Base-by-base conservation (phyloP, 805 yeast genomes). In the Candida stauntonica region DNA sequence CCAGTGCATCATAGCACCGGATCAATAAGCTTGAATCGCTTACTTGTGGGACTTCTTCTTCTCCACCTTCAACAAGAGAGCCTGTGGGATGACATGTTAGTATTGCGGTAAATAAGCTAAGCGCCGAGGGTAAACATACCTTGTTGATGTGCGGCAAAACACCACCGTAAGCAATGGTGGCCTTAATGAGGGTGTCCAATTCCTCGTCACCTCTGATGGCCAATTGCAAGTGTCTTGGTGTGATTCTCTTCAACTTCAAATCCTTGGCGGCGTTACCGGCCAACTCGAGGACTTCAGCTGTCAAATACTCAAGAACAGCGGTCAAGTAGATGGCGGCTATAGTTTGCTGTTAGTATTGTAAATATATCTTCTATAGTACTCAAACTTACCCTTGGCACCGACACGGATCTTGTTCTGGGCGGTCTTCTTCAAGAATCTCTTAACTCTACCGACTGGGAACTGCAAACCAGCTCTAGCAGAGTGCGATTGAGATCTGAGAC, bases 251-350 rank as follows among this genome's bases (percentile, higher is more conserved):
- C 53, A 87, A 93, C 64, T 86, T 86, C 63, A 87, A 73, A 60
- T 91, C 97, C 65, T 91, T 88, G 32, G 98, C 97, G 26, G 98
- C 98, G 63, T 91, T 91, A 67, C 98, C 97, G 42, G 98, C 97
- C 75, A 91, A 74, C 72, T 91, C 98, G 57, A 91, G 75, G 35
- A 91, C 95, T 72, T 91, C 98, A 27, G 98, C 97, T 38, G 97
- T 88, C 60, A 91, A 72, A 68, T 91, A 91, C 67, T 91, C 98
- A 51, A 91, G 77, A 31, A 91, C 98, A 16, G 97, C 96, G 40
- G 97, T 89, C 50, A 91, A 73, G 64, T 91, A 91, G 47, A 91
- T 91, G 35, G 99, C 98, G 30, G 96, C 81, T 62, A 37, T 23
- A 18, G 7, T 3, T 2, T 17, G 11, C 1, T 14, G 49, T 43